Conservation (phyloP, 1,139 yeast species). For the Candida smagusa region DNA sequence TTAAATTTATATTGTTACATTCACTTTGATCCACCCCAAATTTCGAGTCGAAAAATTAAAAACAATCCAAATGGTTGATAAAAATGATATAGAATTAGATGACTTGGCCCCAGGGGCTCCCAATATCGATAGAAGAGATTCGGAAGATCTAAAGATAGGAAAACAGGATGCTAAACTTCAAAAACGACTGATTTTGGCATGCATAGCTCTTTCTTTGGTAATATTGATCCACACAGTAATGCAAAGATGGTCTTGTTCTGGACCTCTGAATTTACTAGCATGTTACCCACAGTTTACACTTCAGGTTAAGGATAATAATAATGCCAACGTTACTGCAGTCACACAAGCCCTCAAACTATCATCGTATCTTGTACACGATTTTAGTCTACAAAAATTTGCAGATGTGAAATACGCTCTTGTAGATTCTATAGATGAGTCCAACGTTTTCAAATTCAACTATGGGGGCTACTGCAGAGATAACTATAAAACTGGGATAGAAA, state of each 20-base stretch:
- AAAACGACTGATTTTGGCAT: slow-evolving; percentile 3
- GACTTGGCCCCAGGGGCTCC: background rate
- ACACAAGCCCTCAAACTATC: slow-evolving; percentile 50
- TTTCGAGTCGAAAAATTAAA: too few relatives aligned
- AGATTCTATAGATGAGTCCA: slow-evolving; percentile 44
- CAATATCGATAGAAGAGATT: background rate
- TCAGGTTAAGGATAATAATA: slow-evolving; percentile 4
- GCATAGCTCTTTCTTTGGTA: slow-evolving; percentile 3
- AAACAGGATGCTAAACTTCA: slow-evolving; percentile 1
- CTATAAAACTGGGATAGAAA: slow-evolving; percentile 13
- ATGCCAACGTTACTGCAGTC: slow-evolving; percentile 2
- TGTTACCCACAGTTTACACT: slow-evolving; percentile 9
- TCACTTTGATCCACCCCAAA: too few relatives aligned
- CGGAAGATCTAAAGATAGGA: background rate
- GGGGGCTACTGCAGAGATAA: slow-evolving; percentile 49
- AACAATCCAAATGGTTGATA: background rate
- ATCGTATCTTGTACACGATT: slow-evolving; percentile 56
- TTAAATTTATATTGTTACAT: too few relatives aligned
- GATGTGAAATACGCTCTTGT: slow-evolving; percentile 24
- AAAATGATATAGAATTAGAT: slow-evolving; percentile 1
- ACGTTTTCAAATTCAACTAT: slow-evolving; percentile 41
- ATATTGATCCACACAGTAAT: slow-evolving; percentile 2
- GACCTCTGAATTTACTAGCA: slow-evolving; percentile 1
- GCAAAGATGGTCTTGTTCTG: slow-evolving; percentile 7
- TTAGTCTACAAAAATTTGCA: slow-evolving; percentile 25